These are phyloP conservation scores for Colletotrichum costaricense DNA, from an alignment of 2,329 filamentous ascomycete genomes.

Conservation along the genomic window DNA sequence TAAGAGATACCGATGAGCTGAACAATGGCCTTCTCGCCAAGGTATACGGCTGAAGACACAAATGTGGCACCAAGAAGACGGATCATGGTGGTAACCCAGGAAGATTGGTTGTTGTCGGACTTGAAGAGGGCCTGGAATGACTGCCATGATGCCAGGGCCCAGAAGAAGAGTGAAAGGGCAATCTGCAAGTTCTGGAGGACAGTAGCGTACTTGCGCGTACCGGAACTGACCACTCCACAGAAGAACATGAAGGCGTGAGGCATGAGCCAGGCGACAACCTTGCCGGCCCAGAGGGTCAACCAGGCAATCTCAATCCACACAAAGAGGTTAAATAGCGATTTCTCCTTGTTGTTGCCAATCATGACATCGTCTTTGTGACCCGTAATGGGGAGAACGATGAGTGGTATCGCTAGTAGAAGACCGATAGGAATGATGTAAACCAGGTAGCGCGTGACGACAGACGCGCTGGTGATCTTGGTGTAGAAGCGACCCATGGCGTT, in stretches of 20 bases:
- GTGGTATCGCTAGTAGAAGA: slow-evolving; percentile 69
- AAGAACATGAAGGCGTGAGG: slow-evolving; percentile 76
- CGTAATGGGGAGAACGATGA: slow-evolving; percentile 65
- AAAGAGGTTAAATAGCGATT: slow-evolving; percentile 70
- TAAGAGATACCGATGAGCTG: slow-evolving; percentile 89
- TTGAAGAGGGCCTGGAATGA: slow-evolving; percentile 69
- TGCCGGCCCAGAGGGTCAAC: slow-evolving; percentile 75
- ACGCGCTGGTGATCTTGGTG: slow-evolving; percentile 72
- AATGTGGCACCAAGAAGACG: slow-evolving; percentile 75
- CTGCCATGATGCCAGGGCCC: slow-evolving; percentile 71
- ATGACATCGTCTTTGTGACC: slow-evolving; percentile 50
- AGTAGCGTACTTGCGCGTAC: slow-evolving; percentile 76
- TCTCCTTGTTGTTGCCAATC: slow-evolving; percentile 53
- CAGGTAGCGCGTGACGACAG: slow-evolving; percentile 73
- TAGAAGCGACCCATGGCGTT: slow-evolving; percentile 76
- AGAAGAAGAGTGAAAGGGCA: slow-evolving; percentile 75
- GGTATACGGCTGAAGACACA: slow-evolving; percentile 75
- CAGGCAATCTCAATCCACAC: slow-evolving; percentile 77
- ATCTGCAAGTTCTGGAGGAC: slow-evolving; percentile 74
- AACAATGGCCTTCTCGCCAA: slow-evolving; percentile 82
- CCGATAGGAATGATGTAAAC: slow-evolving; percentile 75
- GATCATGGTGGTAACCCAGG: slow-evolving; percentile 69
- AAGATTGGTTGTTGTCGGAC: slow-evolving; percentile 41
- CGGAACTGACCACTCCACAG: slow-evolving; percentile 75
- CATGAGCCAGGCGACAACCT: slow-evolving; percentile 70